Conservation (phyloP, 169 alveolate genomes). For the Miamiensis avidus region DNA sequence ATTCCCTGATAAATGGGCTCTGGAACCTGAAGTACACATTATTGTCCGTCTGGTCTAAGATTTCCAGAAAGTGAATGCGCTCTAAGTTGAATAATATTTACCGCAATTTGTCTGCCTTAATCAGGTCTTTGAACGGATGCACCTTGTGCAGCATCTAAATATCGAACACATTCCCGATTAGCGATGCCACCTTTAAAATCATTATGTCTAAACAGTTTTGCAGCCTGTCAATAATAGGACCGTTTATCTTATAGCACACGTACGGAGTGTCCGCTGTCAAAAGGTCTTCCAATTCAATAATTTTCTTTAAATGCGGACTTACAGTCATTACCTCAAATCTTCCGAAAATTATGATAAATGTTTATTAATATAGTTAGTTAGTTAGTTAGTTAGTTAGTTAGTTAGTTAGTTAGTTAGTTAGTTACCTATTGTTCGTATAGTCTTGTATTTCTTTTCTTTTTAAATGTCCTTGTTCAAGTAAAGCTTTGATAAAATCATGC, state of each 20-base stretch:
- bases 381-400: too few relatives aligned
- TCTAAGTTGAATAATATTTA: conserved; percentile 11
- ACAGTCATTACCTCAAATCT: not conserved
- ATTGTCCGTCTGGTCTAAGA: conserved; percentile 1
- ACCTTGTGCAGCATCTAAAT: conserved; percentile 48
- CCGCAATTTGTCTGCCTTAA: not conserved
- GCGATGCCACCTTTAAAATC: conserved; percentile 55
- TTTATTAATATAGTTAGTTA: too few relatives aligned
- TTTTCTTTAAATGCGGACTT: conserved; percentile 31
- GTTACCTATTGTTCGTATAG: too few relatives aligned
- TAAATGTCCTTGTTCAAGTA: too few relatives aligned
- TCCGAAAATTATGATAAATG: too few relatives aligned
- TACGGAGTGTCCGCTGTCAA: conserved; percentile 29
- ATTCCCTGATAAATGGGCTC: conserved; percentile 58
- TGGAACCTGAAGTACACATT: conserved; percentile 55
- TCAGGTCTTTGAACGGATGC: conserved; percentile 13
- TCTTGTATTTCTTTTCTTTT: too few relatives aligned
- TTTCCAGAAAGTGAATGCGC: conserved; percentile 1
- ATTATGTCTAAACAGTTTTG: conserved; percentile 35
- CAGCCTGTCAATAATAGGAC: conserved; percentile 24
- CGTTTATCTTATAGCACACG: conserved; percentile 29
- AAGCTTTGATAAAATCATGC: not conserved
- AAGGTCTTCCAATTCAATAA: conserved; percentile 30
- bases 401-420: too few relatives aligned
- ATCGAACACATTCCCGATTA: conserved; percentile 65